These are phyloP conservation scores for Nicotiana obtusifolia DNA, from an alignment of 257 asterid genomes.

Conservation along the genomic window DNA sequence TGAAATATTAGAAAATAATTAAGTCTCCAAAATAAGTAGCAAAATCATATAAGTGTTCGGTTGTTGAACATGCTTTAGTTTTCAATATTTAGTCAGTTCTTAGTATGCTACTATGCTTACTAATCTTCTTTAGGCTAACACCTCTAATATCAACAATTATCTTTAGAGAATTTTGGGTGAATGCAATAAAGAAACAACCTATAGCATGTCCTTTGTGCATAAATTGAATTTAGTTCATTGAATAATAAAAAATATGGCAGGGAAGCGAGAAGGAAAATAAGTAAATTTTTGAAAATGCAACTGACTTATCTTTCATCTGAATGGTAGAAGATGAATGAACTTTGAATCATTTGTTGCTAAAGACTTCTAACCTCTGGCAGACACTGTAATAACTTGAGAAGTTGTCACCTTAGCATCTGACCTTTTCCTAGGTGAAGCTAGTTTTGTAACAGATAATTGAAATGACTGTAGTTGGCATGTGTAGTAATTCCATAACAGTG, in stretches of 20 bases:
- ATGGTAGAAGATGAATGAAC: too few relatives aligned
- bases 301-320: too few relatives aligned
- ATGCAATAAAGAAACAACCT: background rate
- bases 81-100: background rate
- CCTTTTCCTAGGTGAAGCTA: background rate
- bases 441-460: background rate
- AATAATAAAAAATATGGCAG: background rate
- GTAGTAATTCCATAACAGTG: background rate
- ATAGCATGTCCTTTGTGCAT: background rate
- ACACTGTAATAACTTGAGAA: background rate
- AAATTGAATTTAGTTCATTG: background rate
- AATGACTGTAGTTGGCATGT: background rate
- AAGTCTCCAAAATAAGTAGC: background rate
- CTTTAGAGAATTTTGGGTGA: background rate
- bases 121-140: background rate
- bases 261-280: background rate
- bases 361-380: too few relatives aligned
- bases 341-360: too few relatives aligned
- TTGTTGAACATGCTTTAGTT: background rate
- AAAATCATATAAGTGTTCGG: background rate
- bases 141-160: background rate
- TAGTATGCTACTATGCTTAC: background rate
- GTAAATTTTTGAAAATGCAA: too few relatives aligned
- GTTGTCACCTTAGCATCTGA: background rate
- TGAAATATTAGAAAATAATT: background rate